phyloP scores from a whole-genome alignment of 225 moss, liverwort and hornwort species.

The Rhytidiadelphus loreus region DNA sequence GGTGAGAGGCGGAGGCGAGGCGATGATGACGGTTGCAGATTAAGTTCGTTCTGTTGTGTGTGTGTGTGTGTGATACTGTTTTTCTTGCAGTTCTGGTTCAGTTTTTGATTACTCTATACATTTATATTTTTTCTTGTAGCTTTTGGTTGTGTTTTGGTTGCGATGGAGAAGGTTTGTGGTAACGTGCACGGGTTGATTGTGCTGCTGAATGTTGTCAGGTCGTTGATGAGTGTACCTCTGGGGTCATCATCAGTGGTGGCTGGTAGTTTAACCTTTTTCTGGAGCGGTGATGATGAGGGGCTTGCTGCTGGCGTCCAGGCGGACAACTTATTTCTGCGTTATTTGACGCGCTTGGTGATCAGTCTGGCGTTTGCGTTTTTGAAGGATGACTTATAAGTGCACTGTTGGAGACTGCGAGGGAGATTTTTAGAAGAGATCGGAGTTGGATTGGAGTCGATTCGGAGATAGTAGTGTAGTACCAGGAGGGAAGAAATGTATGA shows the following conservation, averaged over 20 bases:
- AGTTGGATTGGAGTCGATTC: background rate
- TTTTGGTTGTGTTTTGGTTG: background rate
- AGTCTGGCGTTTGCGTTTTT: background rate
- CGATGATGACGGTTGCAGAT: background rate
- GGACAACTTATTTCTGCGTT: background rate
- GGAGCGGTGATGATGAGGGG: conserved; percentile 4
- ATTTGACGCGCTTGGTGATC: background rate
- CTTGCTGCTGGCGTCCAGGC: background rate
- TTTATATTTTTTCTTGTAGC: background rate
- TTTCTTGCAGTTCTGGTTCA: background rate
- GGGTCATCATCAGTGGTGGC: conserved; percentile 7
- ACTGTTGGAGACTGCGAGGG: background rate
- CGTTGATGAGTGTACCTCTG: conserved; percentile 13
- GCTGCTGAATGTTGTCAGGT: conserved; percentile 5
- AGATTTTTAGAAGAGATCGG: background rate
- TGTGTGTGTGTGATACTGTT: background rate
- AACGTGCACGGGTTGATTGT: background rate
- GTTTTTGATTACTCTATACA: background rate
- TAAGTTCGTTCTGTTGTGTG: background rate
- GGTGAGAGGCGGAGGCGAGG: background rate
- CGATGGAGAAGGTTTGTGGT: background rate
- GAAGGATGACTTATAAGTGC: background rate
- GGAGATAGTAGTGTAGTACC: background rate
- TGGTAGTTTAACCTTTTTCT: conserved; percentile 10
- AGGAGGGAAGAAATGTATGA: conserved; percentile 19